Evolutionary conservation across 2,329 filamentous ascomycete species (phyloP), one percentile per base, ranked within the genome.

Genomic region (Gaeumannomyces sp.): DNA sequence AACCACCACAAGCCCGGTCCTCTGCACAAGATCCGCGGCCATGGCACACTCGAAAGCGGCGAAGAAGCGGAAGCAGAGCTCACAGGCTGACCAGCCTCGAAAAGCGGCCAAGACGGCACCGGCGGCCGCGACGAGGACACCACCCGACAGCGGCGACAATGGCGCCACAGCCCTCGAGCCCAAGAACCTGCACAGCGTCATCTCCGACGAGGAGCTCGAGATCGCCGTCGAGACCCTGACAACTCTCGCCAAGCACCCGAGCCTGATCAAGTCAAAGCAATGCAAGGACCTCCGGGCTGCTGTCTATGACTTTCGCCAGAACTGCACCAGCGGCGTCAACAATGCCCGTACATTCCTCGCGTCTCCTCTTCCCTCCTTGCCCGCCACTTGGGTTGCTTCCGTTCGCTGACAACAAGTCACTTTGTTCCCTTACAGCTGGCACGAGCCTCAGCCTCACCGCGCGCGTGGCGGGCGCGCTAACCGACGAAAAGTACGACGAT

Each of bases 241-340:
- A 2, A 80, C 83, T 0, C 79, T 90, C 14, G 76, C 86, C 0
- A 75, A 83, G 65, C 81, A 89, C 67, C 88, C 88, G 0, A 76
- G 74, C 28, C 71, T 90, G 28, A 89, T 89, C 73, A 91, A 91
- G 73, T 85, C 86, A 0, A 90, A 89, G 71, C 81, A 80, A 29
- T 91, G 88, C 76, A 88, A 85, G 70, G 85, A 88, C 61, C 76
- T 91, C 2, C 80, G 89, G 27, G 84, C 83, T 4, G 88, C 88
- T 6, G 87, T 89, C 10, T 89, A 89, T 70, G 85, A 87, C 27
- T 91, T 91, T 66, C 83, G 87, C 1, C 84, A 89, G 72, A 85
- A 87, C 22, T 90, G 87, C 69, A 89, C 85, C 0, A 90, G 86
- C 0, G 88, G 88, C 6, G 76, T 86, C 66, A 88, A 87, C 73